Evolutionary conservation across 148 eudicot genomes (phyloP).

Genomic region (Hydrangea macrophylla): DNA sequence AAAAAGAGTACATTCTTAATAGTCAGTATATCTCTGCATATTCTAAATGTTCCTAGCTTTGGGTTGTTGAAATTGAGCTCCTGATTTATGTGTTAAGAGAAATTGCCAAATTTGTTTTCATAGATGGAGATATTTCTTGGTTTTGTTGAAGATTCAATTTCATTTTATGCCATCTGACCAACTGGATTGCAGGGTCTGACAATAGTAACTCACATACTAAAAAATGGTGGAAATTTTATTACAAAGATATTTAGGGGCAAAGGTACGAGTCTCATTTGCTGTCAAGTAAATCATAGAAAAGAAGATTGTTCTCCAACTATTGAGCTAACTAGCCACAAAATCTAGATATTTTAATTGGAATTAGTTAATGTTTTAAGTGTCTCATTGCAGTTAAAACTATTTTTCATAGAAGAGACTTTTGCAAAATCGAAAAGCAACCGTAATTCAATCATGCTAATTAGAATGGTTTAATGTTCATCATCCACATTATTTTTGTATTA

Average conservation of each 20-base stretch:
- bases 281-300: slow-evolving; percentile 64
- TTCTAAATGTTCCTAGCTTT: not conserved
- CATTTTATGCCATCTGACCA: not conserved
- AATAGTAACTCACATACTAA: slow-evolving; percentile 88
- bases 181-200: slow-evolving; percentile 76
- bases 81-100: not conserved
- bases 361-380: slow-evolving; percentile 10
- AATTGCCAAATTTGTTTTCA: slow-evolving; percentile 1
- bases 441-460: slow-evolving; percentile 96
- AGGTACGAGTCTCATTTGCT: slow-evolving; percentile 93
- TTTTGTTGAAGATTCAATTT: not conserved
- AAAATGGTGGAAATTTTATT: slow-evolving; percentile 88
- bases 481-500: not conserved
- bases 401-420: slow-evolving; percentile 92
- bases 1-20: no score
- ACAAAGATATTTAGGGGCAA: slow-evolving; percentile 97
- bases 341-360: no score
- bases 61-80: not conserved
- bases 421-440: slow-evolving; percentile 99
- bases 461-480: slow-evolving; percentile 1
- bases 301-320: not conserved
- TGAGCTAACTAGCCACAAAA: not conserved
- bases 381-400: slow-evolving; percentile 78
- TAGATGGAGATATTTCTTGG: not conserved
- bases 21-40: not conserved